Conservation (phyloP, 768 basidiomycete species). For the Auricularia auricula-judae region DNA sequence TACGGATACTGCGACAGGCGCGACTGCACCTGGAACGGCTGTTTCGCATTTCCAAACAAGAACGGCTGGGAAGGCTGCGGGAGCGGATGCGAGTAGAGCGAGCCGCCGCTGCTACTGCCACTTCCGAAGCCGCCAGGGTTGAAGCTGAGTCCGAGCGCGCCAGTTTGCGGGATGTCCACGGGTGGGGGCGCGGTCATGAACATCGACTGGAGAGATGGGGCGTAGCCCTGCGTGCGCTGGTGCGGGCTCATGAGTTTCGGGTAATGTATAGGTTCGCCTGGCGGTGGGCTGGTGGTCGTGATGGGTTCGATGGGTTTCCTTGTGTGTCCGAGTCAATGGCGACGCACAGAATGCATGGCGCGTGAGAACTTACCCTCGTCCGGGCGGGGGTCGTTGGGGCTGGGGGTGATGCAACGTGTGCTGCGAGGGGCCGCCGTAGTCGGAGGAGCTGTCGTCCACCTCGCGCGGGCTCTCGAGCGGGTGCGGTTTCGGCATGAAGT, state of each 20-base stretch:
- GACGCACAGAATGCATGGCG: background rate
- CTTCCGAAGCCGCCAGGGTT: slow-evolving; percentile 1
- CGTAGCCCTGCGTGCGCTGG: slow-evolving; percentile 67
- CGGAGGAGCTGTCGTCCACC: slow-evolving; percentile 26
- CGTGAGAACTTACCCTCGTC: slow-evolving; percentile 1
- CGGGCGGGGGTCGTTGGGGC: slow-evolving; percentile 5
- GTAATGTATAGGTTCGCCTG: slow-evolving; percentile 40
- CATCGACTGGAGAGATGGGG: slow-evolving; percentile 69
- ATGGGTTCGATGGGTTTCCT: slow-evolving; percentile 26
- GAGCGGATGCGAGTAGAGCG: slow-evolving; percentile 19
- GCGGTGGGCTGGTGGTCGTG: slow-evolving; percentile 60
- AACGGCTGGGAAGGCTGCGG: slow-evolving; percentile 23
- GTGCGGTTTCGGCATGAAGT: slow-evolving; percentile 7
- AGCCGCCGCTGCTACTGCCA: background rate
- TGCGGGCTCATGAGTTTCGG: slow-evolving; percentile 72
- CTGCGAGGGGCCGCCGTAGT: background rate
- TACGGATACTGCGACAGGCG: slow-evolving; percentile 1
- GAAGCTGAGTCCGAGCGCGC: background rate
- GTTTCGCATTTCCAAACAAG: slow-evolving; percentile 12
- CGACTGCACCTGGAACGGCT: slow-evolving; percentile 3
- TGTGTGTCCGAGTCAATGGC: background rate
- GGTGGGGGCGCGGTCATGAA: slow-evolving; percentile 27
- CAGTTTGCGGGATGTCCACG: background rate
- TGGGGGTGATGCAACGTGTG: slow-evolving; percentile 12
- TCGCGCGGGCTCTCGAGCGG: slow-evolving; percentile 59